A percentile compares a stretch with the other conserved stretches of the same genome.
phyloP scores from a whole-genome alignment of 176 grass and related monocot species.

The Musa acuminata region DNA sequence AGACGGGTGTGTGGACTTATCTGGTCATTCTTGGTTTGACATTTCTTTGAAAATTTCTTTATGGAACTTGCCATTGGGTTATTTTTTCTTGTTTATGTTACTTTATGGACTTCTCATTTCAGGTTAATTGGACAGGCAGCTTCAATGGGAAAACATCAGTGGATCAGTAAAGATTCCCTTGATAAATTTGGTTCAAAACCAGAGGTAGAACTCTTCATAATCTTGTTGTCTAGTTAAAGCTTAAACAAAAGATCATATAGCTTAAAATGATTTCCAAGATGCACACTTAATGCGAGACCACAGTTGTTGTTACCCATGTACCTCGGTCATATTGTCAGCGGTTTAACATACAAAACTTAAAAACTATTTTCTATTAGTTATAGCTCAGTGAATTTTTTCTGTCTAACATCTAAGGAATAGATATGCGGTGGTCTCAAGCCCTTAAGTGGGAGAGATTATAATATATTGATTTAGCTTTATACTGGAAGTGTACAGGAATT shows the following conservation, averaged over 20 bases:
- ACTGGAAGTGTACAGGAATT: too few species aligned
- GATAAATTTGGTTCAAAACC: conserved; percentile 36
- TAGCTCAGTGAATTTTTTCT: too few species aligned
- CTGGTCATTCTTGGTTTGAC: not conserved
- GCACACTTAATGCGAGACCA: not conserved
- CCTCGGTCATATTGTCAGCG: not conserved
- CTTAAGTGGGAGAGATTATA: too few species aligned
- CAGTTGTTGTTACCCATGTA: not conserved
- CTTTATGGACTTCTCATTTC: conserved; percentile 17
- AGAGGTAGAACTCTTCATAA: conserved; percentile 33
- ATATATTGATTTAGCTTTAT: too few species aligned
- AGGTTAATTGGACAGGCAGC: conserved; percentile 65
- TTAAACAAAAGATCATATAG: not conserved
- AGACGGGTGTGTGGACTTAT: conserved; percentile 38
- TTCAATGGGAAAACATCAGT: conserved; percentile 55
- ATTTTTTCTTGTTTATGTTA: conserved; percentile 15
- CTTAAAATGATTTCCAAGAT: not conserved
- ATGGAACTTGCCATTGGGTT: not conserved
- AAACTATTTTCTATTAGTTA: too few species aligned
- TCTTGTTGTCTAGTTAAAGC: not conserved
- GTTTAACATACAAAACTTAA: not conserved
- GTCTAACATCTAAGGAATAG: too few species aligned
- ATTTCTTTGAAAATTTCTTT: not conserved
- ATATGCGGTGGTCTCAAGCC: too few species aligned
- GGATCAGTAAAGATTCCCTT: conserved; percentile 47